Conservation (phyloP, 1,284 basidiomycete genomes). For the Fomitopsis pinicola region DNA sequence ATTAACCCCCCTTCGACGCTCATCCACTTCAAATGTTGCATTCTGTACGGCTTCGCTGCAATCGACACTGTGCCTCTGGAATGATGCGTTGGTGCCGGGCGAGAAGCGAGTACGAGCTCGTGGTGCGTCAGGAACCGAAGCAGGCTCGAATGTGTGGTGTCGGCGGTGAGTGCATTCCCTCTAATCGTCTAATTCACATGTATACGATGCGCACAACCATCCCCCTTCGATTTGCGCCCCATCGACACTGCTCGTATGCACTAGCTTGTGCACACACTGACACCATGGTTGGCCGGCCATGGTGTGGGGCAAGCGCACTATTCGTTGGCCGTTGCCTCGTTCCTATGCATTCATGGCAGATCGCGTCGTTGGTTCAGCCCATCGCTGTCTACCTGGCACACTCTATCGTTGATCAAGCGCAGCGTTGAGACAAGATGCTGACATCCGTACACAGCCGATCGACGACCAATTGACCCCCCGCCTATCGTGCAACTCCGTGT, state of each 20-base stretch:
- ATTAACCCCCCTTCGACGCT: constrained; percentile 8
- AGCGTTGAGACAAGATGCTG: not conserved
- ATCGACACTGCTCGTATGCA: no score
- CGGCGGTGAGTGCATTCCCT: constrained; percentile 63
- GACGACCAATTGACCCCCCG: constrained; percentile 92
- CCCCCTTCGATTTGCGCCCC: no score
- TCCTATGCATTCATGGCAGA: not conserved
- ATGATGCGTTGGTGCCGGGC: constrained; percentile 22
- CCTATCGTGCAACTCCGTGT: constrained; percentile 95
- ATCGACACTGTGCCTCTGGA: not conserved
- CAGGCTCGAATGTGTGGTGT: constrained; percentile 92
- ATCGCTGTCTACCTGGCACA: no score
- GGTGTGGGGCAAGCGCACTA: not conserved
- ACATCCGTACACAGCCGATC: constrained; percentile 57
- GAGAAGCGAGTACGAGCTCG: constrained; percentile 77
- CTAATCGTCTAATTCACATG: constrained; percentile 7
- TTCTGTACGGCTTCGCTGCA: not conserved
- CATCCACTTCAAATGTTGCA: constrained; percentile 4
- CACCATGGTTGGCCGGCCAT: not conserved
- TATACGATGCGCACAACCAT: constrained; percentile 2
- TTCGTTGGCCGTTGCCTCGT: no score
- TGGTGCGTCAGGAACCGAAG: constrained; percentile 84
- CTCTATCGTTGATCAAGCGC: no score
- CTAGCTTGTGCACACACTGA: no score
- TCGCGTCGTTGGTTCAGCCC: constrained; percentile 5